Base-by-base conservation (phyloP, 2,329 filamentous ascomycete species). In the Stachybotrys chartarum region DNA sequence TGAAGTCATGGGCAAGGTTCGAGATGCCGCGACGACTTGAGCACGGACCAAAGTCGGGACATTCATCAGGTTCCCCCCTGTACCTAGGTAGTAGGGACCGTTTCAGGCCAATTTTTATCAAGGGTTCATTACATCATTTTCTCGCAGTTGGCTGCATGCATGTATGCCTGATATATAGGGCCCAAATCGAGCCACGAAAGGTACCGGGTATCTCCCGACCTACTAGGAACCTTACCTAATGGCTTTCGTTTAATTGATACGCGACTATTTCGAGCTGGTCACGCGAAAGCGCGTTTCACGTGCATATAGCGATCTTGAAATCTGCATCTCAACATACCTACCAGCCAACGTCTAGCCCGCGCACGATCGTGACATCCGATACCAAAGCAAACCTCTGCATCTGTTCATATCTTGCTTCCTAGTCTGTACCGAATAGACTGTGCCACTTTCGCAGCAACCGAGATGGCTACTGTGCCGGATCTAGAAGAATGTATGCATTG, bases 401-500 rank as follows among this genome's bases (percentile, higher is more conserved):
- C 24, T 24, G 24, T 24, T 24, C 4, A 24, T 24, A 24, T 24
- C 24, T 24, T 24, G 24, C 24, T 24, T 2, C 24, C 24, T 24
- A 24, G 24, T 24, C 24, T 24, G 24, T 3, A 24, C 24, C 4
- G 24, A 24, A 24, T 24, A 24, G 2, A 24, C 4, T 24, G 24
- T 24, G 24, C 24, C 52, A 24, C 14, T 47, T 24, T 16, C 14
- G 50, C 35, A 51, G 6, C 49, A 39, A 39, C 46, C 48, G 54
- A 53, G 50, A 72, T 73, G 70, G 61, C 65, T 50, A 55, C 63
- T 46, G 52, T 69, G 24, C 60, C 65, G 42, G 62, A 70, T 52
- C 56, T 66, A 16, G 68, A 68, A 55, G 69, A 71, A 35, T 73
- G 71, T 71, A 62, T 61, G 70, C 59, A 7, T 47, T 30, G 51